Base-by-base conservation (phyloP, 1,139 yeast genomes). In the Blastobotrys aristatus region DNA sequence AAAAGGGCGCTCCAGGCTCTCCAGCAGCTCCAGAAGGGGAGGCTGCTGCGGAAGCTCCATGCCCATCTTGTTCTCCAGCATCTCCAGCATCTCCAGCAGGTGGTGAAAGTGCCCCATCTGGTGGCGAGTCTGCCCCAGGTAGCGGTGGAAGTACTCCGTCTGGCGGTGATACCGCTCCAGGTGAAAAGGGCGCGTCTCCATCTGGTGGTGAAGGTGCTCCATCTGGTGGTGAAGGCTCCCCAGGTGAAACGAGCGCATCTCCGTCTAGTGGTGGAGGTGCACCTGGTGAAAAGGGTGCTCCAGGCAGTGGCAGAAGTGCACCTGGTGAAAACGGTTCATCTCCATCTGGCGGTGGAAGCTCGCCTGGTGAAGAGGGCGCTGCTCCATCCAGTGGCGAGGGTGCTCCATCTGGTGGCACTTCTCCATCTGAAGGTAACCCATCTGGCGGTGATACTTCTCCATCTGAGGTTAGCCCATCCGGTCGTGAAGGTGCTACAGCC, bases 1-100 rank as follows among this genome's bases (percentile, higher is more conserved):
- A n/a, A n/a, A n/a, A n/a, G 16, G 41, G 31, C 14, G 21, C 46
- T 29, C 36, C 41, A 36, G 41, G 35, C 14, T 39, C 44, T 22
- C 39, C 35, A n/a, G 17, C 24, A 17, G 38, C 38, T 18, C 24
- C 24, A 3, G 17, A 11, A 33, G 22, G 7, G 2, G 22, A 18
- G 14, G 10, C 21, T 11, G 8, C 38, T 5, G 22, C 22, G 6
- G 24, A 3, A 17, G 38, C 26, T 18, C 21, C 3, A 5, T 4
- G 36, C 3, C 36, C 36, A 32, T 21, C 36, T 17, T 5, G 36
- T 32, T 10, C 18, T 5, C 7, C 36, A 32, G 4, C 36, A 32
- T 17, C 24, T 34, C 16, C 38, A 18, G 26, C 16, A 35, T 31
- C 40, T 13, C 45, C 13, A 22, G 37, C 44, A 16, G 34, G 41